phyloP scores from a whole-genome alignment of 2,329 filamentous ascomycete genomes.

The Colletotrichum endophyticum region DNA sequence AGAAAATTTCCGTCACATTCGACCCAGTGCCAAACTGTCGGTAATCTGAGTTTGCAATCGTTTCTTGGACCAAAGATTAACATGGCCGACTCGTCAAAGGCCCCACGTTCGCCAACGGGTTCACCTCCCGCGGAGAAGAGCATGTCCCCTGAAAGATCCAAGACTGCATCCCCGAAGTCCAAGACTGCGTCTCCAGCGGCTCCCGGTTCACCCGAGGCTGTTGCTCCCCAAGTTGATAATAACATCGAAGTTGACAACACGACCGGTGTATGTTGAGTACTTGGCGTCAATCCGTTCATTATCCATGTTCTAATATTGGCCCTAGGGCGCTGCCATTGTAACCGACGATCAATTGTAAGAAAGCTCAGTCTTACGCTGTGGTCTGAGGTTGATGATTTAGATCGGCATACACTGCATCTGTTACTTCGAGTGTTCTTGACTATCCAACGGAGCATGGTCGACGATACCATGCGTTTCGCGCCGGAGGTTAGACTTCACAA shows the following conservation, averaged over 20 bases:
- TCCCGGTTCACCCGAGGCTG: neutral
- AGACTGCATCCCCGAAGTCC: neutral
- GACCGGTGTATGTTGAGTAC: neutral
- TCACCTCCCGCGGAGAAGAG: neutral
- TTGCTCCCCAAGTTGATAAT: neutral
- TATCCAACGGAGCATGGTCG: constrained; percentile 9
- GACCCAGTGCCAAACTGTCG: neutral
- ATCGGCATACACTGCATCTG: neutral
- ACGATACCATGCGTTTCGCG: constrained; percentile 7
- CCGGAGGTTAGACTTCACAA: neutral
- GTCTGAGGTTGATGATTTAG: neutral
- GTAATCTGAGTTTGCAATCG: neutral
- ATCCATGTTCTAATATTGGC: neutral
- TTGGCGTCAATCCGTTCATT: neutral
- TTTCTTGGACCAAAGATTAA: neutral
- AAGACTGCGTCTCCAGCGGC: neutral
- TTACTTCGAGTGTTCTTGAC: neutral
- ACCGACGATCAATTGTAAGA: neutral
- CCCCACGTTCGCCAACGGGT: neutral
- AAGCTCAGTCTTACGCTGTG: neutral
- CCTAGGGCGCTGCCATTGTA: neutral
- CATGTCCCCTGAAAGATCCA: neutral
- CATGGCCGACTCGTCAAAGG: neutral
- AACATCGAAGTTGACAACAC: neutral
- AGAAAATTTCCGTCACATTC: neutral